phyloP scores from a whole-genome alignment of 169 alveolate genomes.

The Plasmodium reichenowi region DNA sequence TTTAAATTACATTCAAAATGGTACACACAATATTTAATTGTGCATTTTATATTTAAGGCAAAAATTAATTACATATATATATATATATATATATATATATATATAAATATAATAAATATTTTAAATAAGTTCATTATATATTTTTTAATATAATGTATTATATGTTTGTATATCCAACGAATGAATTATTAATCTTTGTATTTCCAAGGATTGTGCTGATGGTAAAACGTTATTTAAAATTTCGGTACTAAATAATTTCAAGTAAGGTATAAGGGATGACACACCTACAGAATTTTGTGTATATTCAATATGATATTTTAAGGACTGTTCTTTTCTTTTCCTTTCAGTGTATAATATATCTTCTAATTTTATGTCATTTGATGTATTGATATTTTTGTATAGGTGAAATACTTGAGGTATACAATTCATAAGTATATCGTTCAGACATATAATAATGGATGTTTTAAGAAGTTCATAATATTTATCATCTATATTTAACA shows the following conservation, averaged over 20 bases:
- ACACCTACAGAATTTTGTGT: slow-evolving; percentile 40
- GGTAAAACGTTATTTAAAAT: slow-evolving; percentile 72
- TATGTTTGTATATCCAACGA: slow-evolving; percentile 72
- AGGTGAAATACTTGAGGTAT: slow-evolving; percentile 62
- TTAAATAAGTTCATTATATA: no score
- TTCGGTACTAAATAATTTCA: slow-evolving; percentile 71
- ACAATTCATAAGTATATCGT: slow-evolving; percentile 68
- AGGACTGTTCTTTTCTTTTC: slow-evolving; percentile 69
- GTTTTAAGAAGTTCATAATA: slow-evolving; percentile 66
- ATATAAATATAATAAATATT: no score
- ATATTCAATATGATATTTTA: slow-evolving; percentile 73
- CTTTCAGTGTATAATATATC: slow-evolving; percentile 49
- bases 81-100: no score
- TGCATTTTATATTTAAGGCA: neutral
- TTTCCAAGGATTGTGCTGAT: slow-evolving; percentile 77
- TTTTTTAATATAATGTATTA: slow-evolving; percentile 28
- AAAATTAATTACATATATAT: no score
- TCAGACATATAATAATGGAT: slow-evolving; percentile 67
- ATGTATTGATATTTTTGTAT: slow-evolving; percentile 15
- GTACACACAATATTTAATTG: neutral
- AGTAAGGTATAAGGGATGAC: slow-evolving; percentile 68
- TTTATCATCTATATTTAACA: slow-evolving; percentile 45
- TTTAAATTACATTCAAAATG: no score
- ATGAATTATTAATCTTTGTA: slow-evolving; percentile 59
- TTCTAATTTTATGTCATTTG: slow-evolving; percentile 34